Evolutionary conservation across 805 yeast species (phyloP), one percentile per base, ranked within the genome.

Genomic region (Starmerella bacillaris): DNA sequence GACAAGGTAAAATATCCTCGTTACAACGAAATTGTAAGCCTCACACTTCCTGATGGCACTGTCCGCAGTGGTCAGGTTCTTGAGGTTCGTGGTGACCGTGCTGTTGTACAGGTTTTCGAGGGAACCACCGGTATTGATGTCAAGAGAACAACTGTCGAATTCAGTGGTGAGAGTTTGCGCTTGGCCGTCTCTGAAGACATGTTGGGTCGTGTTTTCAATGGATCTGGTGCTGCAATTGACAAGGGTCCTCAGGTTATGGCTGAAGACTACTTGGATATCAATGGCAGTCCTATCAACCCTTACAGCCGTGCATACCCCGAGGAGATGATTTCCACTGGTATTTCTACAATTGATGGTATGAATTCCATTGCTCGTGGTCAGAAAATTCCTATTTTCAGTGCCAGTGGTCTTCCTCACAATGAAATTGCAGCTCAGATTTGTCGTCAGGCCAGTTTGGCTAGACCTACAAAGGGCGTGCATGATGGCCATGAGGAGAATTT

Each of bases 291-390:
- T 54, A 89, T 89, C 60, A 89, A 89, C 57, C 99, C 99, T 36
- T 89, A 63, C 58, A 92, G 95, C 30, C 84, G 99, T 64, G 89
- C 89, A 50, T 92, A 92, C 58, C 99, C 99, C 21, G 98, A 89
- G 67, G 99, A 89, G 66, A 89, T 89, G 99, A 89, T 89, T 51
- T 83, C 95, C 35, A 92, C 99, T 15, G 99, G 99, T 71, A 70
- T 89, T 45, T 84, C 95, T 33, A 94, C 98, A 34, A 89, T 89
- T 55, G 99, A 89, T 60, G 84, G 95, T 38, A 89, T 89, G 98
- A 92, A 89, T 64, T 86, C 98, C 30, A 89, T 89, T 68, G 99
- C 99, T 41, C 80, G 99, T 71, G 99, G 99, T 49, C 99, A 89
- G 66, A 89, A 89, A 66, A 89, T 89, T 58, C 99, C 99, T 37